Conservation (phyloP, 768 basidiomycete genomes). For the Boletus subparvulus region DNA sequence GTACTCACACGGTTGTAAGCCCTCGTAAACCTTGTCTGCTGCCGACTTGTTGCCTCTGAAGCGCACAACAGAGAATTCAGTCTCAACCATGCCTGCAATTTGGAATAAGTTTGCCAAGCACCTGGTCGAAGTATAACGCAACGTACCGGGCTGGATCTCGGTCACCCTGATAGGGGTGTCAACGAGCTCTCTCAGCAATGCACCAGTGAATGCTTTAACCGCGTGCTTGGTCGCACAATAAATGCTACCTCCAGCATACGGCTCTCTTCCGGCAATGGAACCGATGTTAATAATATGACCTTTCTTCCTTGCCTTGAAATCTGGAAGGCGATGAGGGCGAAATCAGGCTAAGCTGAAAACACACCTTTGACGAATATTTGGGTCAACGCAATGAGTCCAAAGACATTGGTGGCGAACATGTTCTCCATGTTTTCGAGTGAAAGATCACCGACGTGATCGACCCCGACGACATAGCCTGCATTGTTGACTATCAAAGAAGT, state of each 20-base stretch:
- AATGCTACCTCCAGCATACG: constrained; percentile 89
- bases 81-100: constrained; percentile 74
- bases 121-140: background rate
- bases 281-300: constrained; percentile 96
- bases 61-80: constrained; percentile 89
- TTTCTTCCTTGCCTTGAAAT: constrained; percentile 72
- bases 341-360: background rate
- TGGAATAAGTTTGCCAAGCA: background rate
- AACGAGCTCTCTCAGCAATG: constrained; percentile 83
- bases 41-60: constrained; percentile 81
- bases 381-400: constrained; percentile 82
- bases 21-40: constrained; percentile 90
- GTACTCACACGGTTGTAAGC: constrained; percentile 76
- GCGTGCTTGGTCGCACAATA: constrained; percentile 92
- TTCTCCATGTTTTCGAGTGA: constrained; percentile 73
- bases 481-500: constrained; percentile 51
- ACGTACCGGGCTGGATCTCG: constrained; percentile 86
- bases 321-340: constrained; percentile 37
- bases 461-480: constrained; percentile 88
- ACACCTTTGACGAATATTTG: constrained; percentile 67
- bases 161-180: constrained; percentile 91
- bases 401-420: constrained; percentile 81
- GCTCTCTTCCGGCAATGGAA: constrained; percentile 83
- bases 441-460: constrained; percentile 84
- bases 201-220: constrained; percentile 81